These are phyloP conservation scores for Rhexocercosporidium sp. DNA, from an alignment of 2,329 filamentous ascomycete genomes.

Conservation along the genomic window DNA sequence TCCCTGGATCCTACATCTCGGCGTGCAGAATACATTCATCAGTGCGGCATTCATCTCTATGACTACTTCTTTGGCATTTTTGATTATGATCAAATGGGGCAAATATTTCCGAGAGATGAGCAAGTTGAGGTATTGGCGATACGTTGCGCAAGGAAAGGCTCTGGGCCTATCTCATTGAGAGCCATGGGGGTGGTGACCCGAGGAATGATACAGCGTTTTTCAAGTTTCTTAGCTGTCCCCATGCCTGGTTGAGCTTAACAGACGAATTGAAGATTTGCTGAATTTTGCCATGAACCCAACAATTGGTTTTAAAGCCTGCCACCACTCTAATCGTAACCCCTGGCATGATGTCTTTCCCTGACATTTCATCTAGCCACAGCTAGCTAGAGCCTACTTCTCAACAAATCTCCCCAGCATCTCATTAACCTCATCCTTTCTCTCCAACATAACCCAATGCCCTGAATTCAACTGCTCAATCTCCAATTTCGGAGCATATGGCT, in stretches of 20 bases:
- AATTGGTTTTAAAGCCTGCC: too few species aligned
- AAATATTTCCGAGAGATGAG: constrained; percentile 29
- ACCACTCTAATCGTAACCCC: too few species aligned
- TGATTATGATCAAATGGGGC: constrained; percentile 42
- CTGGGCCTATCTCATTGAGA: constrained; percentile 7
- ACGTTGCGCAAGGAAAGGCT: constrained; percentile 8
- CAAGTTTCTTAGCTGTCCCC: too few species aligned
- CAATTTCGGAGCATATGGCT: constrained; percentile 11
- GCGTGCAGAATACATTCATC: constrained; percentile 49
- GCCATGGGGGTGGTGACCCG: neutral
- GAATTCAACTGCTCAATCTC: constrained; percentile 14
- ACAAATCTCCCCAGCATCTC: constrained; percentile 15
- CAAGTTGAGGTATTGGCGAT: constrained; percentile 3
- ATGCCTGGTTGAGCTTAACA: too few species aligned
- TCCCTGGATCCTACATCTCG: constrained; percentile 47
- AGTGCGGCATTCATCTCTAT: constrained; percentile 45
- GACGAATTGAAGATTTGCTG: too few species aligned
- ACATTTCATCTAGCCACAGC: too few species aligned
- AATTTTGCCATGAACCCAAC: too few species aligned
- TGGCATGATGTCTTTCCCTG: too few species aligned
- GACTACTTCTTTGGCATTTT: constrained; percentile 37
- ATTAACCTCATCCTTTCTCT: constrained; percentile 28
- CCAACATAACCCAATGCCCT: constrained; percentile 32
- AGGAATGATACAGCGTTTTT: too few species aligned
- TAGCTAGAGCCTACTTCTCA: neutral